Evolutionary conservation across 768 basidiomycete species (phyloP), one percentile per base, ranked within the genome.

Genomic region (Pleurotus tuber-regium): DNA sequence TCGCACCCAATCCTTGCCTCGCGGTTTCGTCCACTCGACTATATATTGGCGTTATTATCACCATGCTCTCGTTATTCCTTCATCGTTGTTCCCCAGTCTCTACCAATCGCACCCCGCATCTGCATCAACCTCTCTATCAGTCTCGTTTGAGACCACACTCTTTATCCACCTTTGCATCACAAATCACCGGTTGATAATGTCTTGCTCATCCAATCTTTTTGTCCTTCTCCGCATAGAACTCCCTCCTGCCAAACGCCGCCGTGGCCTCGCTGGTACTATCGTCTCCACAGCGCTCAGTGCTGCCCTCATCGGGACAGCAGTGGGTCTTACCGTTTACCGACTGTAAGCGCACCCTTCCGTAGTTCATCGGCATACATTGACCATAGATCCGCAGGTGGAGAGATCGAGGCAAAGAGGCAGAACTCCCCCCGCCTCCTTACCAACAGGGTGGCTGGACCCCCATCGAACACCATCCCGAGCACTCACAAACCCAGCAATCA

Each of bases 301-400:
- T 57, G 91, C 89, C 40, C 78, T 93, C 53, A 88, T 93, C 54
- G 88, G 90, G 52, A 86, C 88, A 18, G 91, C 91, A 12, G 90
- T 93, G 46, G 90, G 90, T 53, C 76, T 92, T 55, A 90, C 89
- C 39, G 88, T 91, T 35, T 93, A 91, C 71, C 81, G 88, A 67
- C 72, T 92, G 90, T 92, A 65, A 73, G 88, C 78, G 28, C 30
- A 33, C 49, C 39, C 46, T 24, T 23, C 24, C 3, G 42, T 42
- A 16, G 29, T 23, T 52, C 44, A 43, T 28, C 50, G 24, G 41
- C 36, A 11, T 44, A 54, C 54, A 21, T 43, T 23, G 36, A 16
- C 5, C 36, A 30, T 11, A 2, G 24, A 18, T n/a, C 35, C 39
- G 8, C 55, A 90, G 89, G 66, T 91, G 90, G 90, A 77, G 86